Base-by-base conservation (phyloP, 1,139 yeast genomes). In the Hyphopichia fennica region DNA sequence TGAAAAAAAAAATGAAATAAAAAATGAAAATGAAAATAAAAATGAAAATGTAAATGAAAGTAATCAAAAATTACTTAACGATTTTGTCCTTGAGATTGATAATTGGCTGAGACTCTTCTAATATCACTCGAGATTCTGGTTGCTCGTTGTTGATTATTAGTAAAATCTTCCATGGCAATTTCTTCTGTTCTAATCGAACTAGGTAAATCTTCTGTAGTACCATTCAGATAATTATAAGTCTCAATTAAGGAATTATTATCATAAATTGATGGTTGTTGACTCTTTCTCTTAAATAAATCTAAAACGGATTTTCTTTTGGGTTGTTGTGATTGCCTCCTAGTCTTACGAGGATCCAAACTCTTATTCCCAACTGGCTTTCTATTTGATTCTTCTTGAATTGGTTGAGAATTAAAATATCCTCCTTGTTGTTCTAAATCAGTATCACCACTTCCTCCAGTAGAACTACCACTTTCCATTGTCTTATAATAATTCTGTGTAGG, bases 131-230 rank as follows among this genome's bases (percentile, higher is more conserved):
- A 42, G n/a, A 42, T 42, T n/a, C 45, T 39, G 9, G 42, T 36
- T 11, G 42, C 42, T 15, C 45, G 43, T 27, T 43, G 48, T 38
- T 55, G 58, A 45, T 62, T 63, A 15, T 54, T 43, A 36, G 53
- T 63, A 48, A 74, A 76, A 28, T 68, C 74, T 35, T 75, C 75
- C 72, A 77, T 57, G 35, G 76, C 76, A 42, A 77, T 77, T 49
- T 76, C 81, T 47, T 76, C 81, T 0, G 81, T 76, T 29, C 60
- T 59, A 5, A 72, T 50, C 11, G 49, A 42, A 17, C 34, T 52
- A 31, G 46, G 38, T 25, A 47, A 35, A 31, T 48, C 53, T 13
- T 45, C 50, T 6, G 36, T 33, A 16, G 41, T 50, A 31, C 42
- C 53, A 39, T 46, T 48, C 11, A 49, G 40, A 19, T 44, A 38